phyloP scores from a whole-genome alignment of 192 early-diverging fungal species.

The Piromyces finnis region DNA sequence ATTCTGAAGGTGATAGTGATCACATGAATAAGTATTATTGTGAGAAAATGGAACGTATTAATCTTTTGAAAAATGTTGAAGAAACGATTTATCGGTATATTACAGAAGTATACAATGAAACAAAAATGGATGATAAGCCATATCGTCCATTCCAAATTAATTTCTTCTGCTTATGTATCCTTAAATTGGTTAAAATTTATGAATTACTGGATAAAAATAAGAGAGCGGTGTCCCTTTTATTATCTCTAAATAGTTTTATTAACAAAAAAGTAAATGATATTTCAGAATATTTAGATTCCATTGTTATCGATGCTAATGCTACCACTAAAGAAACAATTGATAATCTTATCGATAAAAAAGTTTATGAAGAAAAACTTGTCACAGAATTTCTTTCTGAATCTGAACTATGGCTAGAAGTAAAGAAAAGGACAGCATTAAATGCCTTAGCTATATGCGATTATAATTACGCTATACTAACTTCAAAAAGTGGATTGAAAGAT shows the following conservation, averaged over 20 bases:
- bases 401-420: neutral
- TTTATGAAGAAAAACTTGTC: neutral
- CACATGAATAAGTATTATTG: neutral
- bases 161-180: neutral
- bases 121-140: neutral
- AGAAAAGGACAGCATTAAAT: neutral
- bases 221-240: neutral
- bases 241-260: neutral
- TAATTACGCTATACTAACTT: neutral
- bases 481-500: neutral
- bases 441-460: neutral
- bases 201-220: neutral
- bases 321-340: neutral
- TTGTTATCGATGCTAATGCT: neutral
- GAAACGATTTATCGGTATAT: neutral
- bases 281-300: neutral
- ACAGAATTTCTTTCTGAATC: neutral
- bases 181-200: neutral
- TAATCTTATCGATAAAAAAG: neutral
- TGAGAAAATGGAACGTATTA: neutral
- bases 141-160: neutral
- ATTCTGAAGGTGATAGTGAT: neutral
- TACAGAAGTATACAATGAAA: neutral
- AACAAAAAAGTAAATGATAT: neutral
- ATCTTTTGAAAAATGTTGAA: neutral